phyloP scores from a whole-genome alignment of 2,329 filamentous ascomycete species.

The Colletotrichum neosansevieriae region DNA sequence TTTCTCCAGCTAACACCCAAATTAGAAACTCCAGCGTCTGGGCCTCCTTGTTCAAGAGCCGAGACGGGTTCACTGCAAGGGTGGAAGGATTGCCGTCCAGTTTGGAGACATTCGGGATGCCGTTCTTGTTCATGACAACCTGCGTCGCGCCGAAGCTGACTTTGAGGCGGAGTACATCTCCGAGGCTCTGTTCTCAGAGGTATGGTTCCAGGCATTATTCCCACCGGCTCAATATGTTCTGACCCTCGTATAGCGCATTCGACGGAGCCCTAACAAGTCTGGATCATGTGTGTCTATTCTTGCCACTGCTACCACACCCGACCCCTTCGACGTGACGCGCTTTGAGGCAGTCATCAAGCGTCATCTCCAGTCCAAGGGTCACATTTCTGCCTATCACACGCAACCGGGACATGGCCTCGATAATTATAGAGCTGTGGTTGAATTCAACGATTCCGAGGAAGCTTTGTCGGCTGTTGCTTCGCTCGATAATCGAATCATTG shows the following conservation, averaged over 20 bases:
- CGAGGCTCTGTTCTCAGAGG: conserved; percentile 58
- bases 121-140: conserved; percentile 60
- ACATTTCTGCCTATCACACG: conserved; percentile 20
- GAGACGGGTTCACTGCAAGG: conserved; percentile 48
- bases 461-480: conserved; percentile 18
- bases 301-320: background rate
- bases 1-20: background rate
- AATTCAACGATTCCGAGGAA: conserved; percentile 22
- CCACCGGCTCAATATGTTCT: background rate
- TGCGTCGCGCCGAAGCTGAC: conserved; percentile 55
- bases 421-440: conserved; percentile 21
- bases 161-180: conserved; percentile 62
- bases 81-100: conserved; percentile 63
- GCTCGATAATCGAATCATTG: conserved; percentile 30
- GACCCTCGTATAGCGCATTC: conserved; percentile 27
- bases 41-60: conserved; percentile 52
- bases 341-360: conserved; percentile 25
- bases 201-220: conserved; percentile 40
- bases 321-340: conserved; percentile 12
- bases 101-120: conserved; percentile 73
- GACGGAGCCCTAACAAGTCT: conserved; percentile 9
- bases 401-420: conserved; percentile 14
- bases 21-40: conserved; percentile 44
- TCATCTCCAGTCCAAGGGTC: conserved; percentile 29
- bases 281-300: conserved; percentile 26